Evolutionary conservation across 306 rosid species (phyloP), one percentile per base, ranked within the genome.

Genomic region (Castanea mollissima): DNA sequence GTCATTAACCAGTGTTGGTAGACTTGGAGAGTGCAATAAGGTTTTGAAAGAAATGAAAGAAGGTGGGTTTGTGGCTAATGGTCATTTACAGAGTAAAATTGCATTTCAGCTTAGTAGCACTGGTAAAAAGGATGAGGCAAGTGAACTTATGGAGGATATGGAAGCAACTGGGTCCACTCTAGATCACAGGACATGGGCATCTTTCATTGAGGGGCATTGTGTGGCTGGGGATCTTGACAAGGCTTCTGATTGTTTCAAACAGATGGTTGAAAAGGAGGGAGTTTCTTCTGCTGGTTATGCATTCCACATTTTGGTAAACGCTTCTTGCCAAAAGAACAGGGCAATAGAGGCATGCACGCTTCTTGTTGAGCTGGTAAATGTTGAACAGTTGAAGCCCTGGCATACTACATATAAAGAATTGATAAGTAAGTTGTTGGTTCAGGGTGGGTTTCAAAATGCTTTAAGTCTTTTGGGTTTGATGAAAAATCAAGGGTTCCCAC

Each of bases 31-130:
- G 74, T 89, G 75, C 84, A 79, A 84, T 74, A 85, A 73, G 85
- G 88, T 91, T 90, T 83, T 91, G 88, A 90, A 93, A 74, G 92
- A 81, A 69, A 74, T 93, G 91, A 84, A 86, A 79, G 93, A 78
- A 72, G 78, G 62, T 74, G 97, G 97, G 55, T 83, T 86, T 81
- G 92, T 79, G 31, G 85, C 85, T 29, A 75, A 85, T 68, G 81
- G 73, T 78, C 56, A 71, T 44, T 13, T 91, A 71, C 88, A 49
- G 81, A 55, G 85, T 35, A 87, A 76, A 84, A 81, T 91, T 60
- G 94, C 94, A 12, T 89, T 76, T 76, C 81, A 10, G 63, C 91
- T 90, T 19, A 78, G 86, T 65, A 85, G 86, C 44, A 27, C 86
- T 11, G 95, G 96, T 73, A 85, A 84, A 67, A 83, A 64, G 76